Base-by-base conservation (phyloP, 768 basidiomycete species). In the Leccinum uliginosum region DNA sequence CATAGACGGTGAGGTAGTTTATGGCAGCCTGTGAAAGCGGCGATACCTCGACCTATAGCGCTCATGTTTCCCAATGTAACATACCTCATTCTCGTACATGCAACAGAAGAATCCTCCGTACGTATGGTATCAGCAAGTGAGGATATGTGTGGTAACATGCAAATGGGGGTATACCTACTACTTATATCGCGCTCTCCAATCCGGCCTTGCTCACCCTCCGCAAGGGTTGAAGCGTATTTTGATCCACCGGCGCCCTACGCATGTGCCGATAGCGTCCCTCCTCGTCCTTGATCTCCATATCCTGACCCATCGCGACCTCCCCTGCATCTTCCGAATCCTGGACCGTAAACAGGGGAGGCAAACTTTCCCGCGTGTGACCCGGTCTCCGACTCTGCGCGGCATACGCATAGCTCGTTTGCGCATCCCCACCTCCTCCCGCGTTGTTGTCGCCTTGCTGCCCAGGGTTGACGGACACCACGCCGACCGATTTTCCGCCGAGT, bases 171-270 rank as follows among this genome's bases (percentile, higher is more conserved):
- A 66, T 63, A 56, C n/a, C 47, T 60, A 65, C 51, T 51, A n/a
- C n/a, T 34, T 56, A 62, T 48, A 55, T n/a, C 50, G 78, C 80
- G 66, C 85, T 92, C 76, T 97, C 94, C 60, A 97, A 73, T 30
- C 94, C 94, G 6, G 94, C 93, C 74, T 97, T 97, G 70, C 91
- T 93, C 58, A 93, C 93, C 60, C 94, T 78, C 59, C 94, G 76
- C 79, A 90, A 80, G 26, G 94, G 94, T 70, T 96, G 93, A 61
- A 96, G 72, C 34, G 94, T 96, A 44, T 76, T 86, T 72, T 91
- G 88, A 66, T 95, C 82, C 26, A 95, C 93, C 3, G 94, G 93
- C 27, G 92, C 91, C 45, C 87, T 80, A 60, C 93, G 79, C 54
- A 88, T 87, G 73, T 95, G 94, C 47, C 92, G 76, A 74, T 94